A percentile compares a stretch with the other conserved stretches of the same genome.
Conservation (phyloP, 495 filamentous ascomycete species). For the Neurospora sp. region DNA sequence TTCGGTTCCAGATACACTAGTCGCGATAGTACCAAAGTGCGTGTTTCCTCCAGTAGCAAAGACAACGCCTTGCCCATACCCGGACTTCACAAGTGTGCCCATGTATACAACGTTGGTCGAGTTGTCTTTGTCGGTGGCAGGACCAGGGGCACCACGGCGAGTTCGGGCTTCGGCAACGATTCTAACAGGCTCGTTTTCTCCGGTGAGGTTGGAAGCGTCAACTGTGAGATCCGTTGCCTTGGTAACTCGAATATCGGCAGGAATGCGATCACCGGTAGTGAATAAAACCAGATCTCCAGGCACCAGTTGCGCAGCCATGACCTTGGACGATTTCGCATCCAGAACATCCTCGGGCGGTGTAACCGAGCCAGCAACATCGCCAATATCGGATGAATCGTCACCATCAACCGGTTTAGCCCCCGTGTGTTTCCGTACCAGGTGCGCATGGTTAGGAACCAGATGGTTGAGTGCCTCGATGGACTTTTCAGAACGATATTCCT, state of each 20-base stretch:
- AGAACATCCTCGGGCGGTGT: conserved; percentile 43
- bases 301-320: conserved; percentile 78
- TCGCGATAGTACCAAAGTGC: conserved; percentile 93
- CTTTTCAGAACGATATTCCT: conserved; percentile 96
- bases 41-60: conserved; percentile 88
- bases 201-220: conserved; percentile 94
- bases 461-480: conserved; percentile 91
- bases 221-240: conserved; percentile 78
- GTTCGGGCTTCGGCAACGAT: conserved; percentile 63
- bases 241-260: conserved; percentile 92
- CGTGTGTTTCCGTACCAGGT: conserved; percentile 60
- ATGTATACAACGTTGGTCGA: conserved; percentile 85
- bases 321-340: conserved; percentile 67
- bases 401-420: conserved; percentile 17
- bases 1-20: conserved; percentile 85
- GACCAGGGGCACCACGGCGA: conserved; percentile 34
- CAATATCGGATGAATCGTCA: conserved; percentile 32
- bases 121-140: conserved; percentile 19
- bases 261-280: conserved; percentile 90
- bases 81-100: conserved; percentile 92
- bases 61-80: conserved; percentile 92
- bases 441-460: conserved; percentile 87
- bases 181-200: conserved; percentile 85
- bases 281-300: conserved; percentile 89
- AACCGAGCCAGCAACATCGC: conserved; percentile 21